Percentiles rank a stretch among this genome's conserved stretches.
phyloP scores from a whole-genome alignment of 2,329 filamentous ascomycete species.

The Podosphaera fusca region DNA sequence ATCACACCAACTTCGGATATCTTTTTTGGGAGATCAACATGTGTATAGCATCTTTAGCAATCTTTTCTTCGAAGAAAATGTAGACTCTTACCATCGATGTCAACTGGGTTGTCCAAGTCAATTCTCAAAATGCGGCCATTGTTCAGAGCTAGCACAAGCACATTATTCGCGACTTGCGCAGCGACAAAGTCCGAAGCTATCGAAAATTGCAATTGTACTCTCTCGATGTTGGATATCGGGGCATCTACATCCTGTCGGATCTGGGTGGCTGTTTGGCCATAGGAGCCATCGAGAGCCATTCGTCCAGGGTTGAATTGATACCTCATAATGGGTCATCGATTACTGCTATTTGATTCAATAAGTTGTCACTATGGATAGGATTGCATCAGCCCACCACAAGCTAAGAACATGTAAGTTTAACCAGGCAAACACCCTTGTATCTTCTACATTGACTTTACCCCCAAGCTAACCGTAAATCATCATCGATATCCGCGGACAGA shows the following conservation, averaged over 20 bases:
- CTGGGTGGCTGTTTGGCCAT: conserved; percentile 47
- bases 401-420: no score
- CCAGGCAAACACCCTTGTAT: no score
- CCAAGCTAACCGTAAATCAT: no score
- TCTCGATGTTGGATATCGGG: conserved; percentile 87
- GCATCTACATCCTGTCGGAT: conserved; percentile 37
- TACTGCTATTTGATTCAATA: no score
- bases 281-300: conserved; percentile 49
- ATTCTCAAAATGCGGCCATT: conserved; percentile 86
- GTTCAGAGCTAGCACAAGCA: conserved; percentile 74
- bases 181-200: conserved; percentile 91
- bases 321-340: conserved; percentile 7
- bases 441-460: no score
- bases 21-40: conserved; percentile 92
- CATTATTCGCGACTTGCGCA: conserved; percentile 92
- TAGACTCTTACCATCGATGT: conserved; percentile 54
- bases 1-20: conserved; percentile 80
- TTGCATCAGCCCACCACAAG: no score
- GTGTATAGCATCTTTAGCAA: conserved; percentile 22
- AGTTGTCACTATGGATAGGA: no score
- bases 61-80: neutral
- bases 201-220: conserved; percentile 80
- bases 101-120: conserved; percentile 76
- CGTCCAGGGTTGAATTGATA: conserved; percentile 10
- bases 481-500: no score